A percentile compares a stretch with the other conserved stretches of the same genome.
Conservation (phyloP, 371 early-diverging fungal genomes). For the Cokeromyces recurvatus region DNA sequence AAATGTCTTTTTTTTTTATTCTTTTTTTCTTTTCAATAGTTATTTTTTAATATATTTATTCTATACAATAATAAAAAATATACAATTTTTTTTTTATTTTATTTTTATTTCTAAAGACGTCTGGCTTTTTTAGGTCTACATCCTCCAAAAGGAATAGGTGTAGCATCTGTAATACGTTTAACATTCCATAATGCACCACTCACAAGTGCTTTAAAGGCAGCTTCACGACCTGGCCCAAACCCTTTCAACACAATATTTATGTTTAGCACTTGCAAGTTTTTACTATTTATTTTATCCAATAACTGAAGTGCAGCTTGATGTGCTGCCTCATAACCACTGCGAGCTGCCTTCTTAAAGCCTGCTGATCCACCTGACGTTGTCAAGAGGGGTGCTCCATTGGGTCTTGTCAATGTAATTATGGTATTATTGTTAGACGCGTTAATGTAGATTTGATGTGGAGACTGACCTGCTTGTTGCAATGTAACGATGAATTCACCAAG, state of each 20-base stretch:
- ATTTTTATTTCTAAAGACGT: conserved; percentile 73
- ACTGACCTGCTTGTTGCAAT: conserved; percentile 13
- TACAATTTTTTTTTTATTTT: too few relatives aligned
- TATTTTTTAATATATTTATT: not conserved
- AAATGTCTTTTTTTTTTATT: not conserved
- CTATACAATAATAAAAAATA: too few relatives aligned
- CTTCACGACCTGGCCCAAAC: conserved; percentile 91
- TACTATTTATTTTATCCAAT: conserved; percentile 61
- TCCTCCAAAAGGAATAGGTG: conserved; percentile 93
- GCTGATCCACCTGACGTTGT: conserved; percentile 79
- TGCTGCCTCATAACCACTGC: conserved; percentile 90
- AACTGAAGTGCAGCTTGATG: conserved; percentile 85
- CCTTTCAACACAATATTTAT: conserved; percentile 84
- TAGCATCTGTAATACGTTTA: conserved; percentile 78
- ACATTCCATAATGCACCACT: conserved; percentile 63
- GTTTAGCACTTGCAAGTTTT: conserved; percentile 55
- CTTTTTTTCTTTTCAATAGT: conserved; percentile 1
- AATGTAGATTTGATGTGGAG: conserved; percentile 66
- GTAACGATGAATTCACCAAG: conserved; percentile 6
- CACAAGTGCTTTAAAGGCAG: conserved; percentile 83
- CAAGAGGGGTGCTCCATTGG: conserved; percentile 65
- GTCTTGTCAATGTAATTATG: conserved; percentile 75
- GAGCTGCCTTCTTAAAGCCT: conserved; percentile 85
- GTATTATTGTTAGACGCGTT: conserved; percentile 88
- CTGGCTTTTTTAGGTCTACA: conserved; percentile 90